Percentiles rank a stretch among this genome's conserved stretches.
These are phyloP conservation scores for Neurospora tetraspora DNA, from an alignment of 495 filamentous ascomycete species.

Conservation along the genomic window DNA sequence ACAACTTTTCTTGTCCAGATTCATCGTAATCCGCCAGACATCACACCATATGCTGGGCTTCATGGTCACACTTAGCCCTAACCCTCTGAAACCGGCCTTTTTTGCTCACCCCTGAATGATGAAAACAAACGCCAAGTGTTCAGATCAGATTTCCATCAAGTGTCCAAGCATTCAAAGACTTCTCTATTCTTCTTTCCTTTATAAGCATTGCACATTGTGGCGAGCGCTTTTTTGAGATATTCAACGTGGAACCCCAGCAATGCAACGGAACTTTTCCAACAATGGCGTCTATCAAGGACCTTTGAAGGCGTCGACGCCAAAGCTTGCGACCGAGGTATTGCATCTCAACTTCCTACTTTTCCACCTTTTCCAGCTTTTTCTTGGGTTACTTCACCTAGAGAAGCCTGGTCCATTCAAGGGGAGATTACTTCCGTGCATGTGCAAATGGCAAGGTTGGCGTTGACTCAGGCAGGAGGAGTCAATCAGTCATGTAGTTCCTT, in stretches of 20 bases:
- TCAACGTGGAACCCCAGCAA: no score
- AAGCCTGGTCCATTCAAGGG: neutral
- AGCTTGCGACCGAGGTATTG: neutral
- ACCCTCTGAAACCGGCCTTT: neutral
- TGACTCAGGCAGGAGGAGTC: neutral
- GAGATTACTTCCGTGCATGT: neutral
- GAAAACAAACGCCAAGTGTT: neutral
- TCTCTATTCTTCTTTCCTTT: no score
- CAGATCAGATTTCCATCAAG: no score
- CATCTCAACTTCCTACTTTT: neutral
- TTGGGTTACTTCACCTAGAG: no score
- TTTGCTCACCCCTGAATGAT: neutral
- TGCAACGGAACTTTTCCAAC: no score
- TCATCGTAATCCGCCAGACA: neutral
- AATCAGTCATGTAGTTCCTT: neutral
- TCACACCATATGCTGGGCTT: neutral
- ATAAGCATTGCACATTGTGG: no score
- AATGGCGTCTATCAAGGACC: no score
- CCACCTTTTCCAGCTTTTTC: no score
- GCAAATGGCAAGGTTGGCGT: neutral
- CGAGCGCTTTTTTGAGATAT: no score
- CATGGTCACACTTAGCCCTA: neutral
- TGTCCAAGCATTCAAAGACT: no score
- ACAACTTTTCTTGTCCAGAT: neutral
- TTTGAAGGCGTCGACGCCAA: neutral